These are phyloP conservation scores for Diplosphaera chodatii DNA, from an alignment of 139 green algal species.

Conservation along the genomic window DNA sequence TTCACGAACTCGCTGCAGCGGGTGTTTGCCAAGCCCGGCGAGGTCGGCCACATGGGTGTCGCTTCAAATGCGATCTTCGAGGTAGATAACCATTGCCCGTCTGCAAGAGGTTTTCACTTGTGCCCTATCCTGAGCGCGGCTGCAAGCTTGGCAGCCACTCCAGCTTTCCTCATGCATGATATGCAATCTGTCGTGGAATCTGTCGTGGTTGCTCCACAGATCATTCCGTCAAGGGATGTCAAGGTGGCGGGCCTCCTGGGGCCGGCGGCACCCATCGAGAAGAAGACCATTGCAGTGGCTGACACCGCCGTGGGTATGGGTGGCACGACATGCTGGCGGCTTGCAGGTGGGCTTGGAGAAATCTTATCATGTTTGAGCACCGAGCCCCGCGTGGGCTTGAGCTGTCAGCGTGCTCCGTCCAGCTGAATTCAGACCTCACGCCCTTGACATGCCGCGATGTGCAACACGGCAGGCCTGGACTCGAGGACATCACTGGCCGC, in stretches of 20 bases:
- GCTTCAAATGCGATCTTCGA: slow-evolving; percentile 75
- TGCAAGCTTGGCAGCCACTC: too few species aligned
- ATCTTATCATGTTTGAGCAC: neutral
- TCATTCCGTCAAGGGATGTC: slow-evolving; percentile 55
- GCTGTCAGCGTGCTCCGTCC: too few species aligned
- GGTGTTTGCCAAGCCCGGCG: slow-evolving; percentile 56
- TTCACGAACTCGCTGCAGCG: slow-evolving; percentile 84
- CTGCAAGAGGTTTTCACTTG: too few species aligned
- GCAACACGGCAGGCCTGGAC: slow-evolving; percentile 22
- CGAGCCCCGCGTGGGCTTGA: too few species aligned
- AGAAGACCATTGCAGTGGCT: slow-evolving; percentile 69
- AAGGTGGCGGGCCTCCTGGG: slow-evolving; percentile 78
- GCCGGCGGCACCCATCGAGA: slow-evolving; percentile 69
- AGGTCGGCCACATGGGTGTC: slow-evolving; percentile 58
- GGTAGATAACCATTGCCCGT: too few species aligned
- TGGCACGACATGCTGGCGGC: slow-evolving; percentile 85
- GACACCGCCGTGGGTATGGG: slow-evolving; percentile 82
- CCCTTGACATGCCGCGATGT: too few species aligned
- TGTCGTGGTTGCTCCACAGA: slow-evolving; percentile 16
- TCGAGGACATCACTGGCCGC: slow-evolving; percentile 66
- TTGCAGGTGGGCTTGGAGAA: slow-evolving; percentile 31
- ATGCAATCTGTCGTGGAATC: too few species aligned
- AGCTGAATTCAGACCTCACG: too few species aligned
- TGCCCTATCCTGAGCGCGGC: too few species aligned
- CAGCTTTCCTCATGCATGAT: too few species aligned